Evolutionary conservation across 1,139 yeast genomes (phyloP).

Genomic region (Suhomyces guaymorum): DNA sequence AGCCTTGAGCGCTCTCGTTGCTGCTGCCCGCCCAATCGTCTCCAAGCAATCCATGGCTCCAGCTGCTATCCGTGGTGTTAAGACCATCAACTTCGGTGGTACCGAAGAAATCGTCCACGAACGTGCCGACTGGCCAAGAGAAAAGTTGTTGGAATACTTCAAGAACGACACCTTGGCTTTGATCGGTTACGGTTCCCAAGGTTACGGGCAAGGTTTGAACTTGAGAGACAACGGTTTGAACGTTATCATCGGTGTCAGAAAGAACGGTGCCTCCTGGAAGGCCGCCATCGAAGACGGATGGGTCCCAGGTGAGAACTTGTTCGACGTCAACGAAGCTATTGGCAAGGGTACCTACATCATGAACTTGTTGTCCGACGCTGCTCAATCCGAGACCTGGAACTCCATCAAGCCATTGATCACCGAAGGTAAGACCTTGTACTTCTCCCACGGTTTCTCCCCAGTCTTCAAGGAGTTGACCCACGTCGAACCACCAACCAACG

Average conservation of each 20-base stretch:
- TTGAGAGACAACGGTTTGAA: conserved; percentile 98
- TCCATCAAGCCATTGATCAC: conserved; percentile 86
- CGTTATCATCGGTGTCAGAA: conserved; percentile 97
- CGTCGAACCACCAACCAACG: conserved; percentile 91
- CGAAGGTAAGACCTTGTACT: conserved; percentile 96
- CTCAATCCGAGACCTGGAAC: conserved; percentile 98
- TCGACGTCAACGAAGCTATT: conserved; percentile 92
- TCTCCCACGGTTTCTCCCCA: conserved; percentile 99
- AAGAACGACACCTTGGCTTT: conserved; percentile 96
- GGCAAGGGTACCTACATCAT: conserved; percentile 87
- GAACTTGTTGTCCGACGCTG: conserved; percentile 99
- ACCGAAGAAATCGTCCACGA: conserved; percentile 94
- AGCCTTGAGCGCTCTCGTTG: conserved; percentile 63
- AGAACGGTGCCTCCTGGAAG: conserved; percentile 99
- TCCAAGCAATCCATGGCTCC: conserved; percentile 37
- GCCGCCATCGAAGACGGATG: conserved; percentile 99
- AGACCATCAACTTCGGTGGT: conserved; percentile 97
- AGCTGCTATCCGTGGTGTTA: conserved; percentile 74
- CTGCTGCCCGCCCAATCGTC: conserved; percentile 50
- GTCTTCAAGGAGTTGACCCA: conserved; percentile 97
- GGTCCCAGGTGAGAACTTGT: conserved; percentile 99
- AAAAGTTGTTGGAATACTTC: conserved; percentile 93
- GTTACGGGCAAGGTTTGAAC: conserved; percentile 99
- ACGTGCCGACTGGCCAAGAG: conserved; percentile 99
- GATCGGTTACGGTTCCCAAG: conserved; percentile 99